Evolutionary conservation across 2,329 filamentous ascomycete species (phyloP).

Genomic region (Alternaria longipes): DNA sequence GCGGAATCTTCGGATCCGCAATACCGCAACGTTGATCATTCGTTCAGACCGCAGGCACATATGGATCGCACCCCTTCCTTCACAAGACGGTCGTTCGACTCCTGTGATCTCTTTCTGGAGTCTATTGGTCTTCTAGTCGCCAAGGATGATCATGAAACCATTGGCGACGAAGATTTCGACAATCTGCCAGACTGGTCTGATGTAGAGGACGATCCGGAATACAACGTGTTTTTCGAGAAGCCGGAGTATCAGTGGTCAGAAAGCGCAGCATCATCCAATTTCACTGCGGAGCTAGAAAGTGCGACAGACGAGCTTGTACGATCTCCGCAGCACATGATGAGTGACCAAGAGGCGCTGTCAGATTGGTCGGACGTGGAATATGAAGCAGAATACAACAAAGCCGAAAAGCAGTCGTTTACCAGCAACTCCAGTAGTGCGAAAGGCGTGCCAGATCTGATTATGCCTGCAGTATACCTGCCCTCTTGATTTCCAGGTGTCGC

Average conservation of each 20-base stretch:
- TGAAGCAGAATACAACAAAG: background rate
- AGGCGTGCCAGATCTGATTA: no score
- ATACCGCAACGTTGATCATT: background rate
- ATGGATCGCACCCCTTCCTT: background rate
- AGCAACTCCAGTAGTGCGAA: background rate
- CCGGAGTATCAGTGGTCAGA: background rate
- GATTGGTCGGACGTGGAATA: conserved; percentile 11
- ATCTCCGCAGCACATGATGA: background rate
- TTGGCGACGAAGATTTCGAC: background rate
- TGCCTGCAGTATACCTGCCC: background rate
- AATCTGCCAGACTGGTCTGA: conserved; percentile 8
- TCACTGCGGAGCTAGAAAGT: background rate
- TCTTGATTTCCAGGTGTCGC: background rate
- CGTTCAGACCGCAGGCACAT: background rate
- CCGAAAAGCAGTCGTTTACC: background rate
- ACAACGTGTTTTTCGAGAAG: background rate
- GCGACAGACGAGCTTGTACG: background rate
- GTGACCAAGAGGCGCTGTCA: background rate
- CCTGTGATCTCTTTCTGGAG: background rate
- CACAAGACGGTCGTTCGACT: conserved; percentile 3
- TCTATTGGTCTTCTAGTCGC: background rate
- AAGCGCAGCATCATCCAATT: background rate
- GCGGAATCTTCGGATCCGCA: background rate
- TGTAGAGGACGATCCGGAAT: conserved; percentile 7
- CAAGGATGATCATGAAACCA: background rate